A percentile compares a stretch with the other conserved stretches of the same genome.
Evolutionary conservation across 2,329 filamentous ascomycete genomes (phyloP).

Genomic region (Phialophora tarda): DNA sequence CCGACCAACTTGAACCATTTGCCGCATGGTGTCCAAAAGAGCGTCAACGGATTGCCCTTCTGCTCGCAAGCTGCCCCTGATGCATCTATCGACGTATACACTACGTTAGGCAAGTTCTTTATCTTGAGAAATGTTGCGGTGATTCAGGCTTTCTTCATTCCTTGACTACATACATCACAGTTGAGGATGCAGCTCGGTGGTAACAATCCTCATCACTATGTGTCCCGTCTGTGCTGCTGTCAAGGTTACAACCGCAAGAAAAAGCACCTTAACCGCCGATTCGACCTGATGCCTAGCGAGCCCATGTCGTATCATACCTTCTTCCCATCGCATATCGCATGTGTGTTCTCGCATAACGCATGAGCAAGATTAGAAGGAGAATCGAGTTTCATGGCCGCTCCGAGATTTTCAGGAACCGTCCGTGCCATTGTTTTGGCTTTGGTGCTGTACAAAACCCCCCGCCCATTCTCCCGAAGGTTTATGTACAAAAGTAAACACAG

Average conservation of each 20-base stretch:
- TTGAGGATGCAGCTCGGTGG: not conserved
- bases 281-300: conserved; percentile 1
- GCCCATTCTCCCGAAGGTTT: conserved; percentile 21
- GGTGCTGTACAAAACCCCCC: conserved; percentile 35
- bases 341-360: conserved; percentile 33
- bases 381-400: conserved; percentile 21
- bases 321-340: conserved; percentile 22
- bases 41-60: not conserved
- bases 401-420: conserved; percentile 16
- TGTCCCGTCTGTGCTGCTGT: not conserved
- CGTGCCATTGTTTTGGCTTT: conserved; percentile 26
- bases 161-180: conserved; percentile 2
- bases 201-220: not conserved
- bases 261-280: not conserved
- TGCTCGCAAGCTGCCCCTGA: not conserved
- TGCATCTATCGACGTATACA: not conserved
- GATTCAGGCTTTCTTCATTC: not conserved
- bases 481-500: conserved; percentile 33
- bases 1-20: not conserved
- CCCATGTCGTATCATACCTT: conserved; percentile 8
- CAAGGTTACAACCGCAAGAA: not conserved
- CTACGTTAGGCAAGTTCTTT: not conserved
- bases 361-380: conserved; percentile 18
- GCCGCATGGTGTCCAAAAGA: not conserved
- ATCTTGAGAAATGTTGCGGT: not conserved